A percentile compares a stretch with the other conserved stretches of the same genome.
Evolutionary conservation across 2,329 filamentous ascomycete genomes (phyloP).

Genomic region (Alternaria ethzedia): DNA sequence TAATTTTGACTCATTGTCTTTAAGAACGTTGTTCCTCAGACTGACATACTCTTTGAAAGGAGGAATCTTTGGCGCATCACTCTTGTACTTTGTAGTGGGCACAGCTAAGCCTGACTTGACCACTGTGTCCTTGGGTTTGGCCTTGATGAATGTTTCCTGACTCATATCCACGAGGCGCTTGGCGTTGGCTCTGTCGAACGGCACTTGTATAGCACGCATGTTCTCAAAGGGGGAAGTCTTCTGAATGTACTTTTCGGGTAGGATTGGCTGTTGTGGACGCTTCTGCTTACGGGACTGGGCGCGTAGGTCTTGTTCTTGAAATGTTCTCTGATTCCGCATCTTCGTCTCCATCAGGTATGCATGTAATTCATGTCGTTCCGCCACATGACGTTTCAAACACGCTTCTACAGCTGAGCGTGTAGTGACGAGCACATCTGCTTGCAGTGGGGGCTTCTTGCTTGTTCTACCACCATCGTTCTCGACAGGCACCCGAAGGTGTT

Average conservation of each 20-base stretch:
- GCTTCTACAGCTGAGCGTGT: slow-evolving; percentile 14
- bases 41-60: slow-evolving; percentile 52
- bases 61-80: slow-evolving; percentile 36
- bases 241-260: slow-evolving; percentile 23
- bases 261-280: background rate
- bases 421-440: slow-evolving; percentile 12
- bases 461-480: background rate
- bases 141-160: slow-evolving; percentile 26
- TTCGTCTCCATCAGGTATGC: slow-evolving; percentile 19
- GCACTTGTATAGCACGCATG: slow-evolving; percentile 26
- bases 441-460: background rate
- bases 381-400: slow-evolving; percentile 20
- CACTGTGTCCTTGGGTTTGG: slow-evolving; percentile 12
- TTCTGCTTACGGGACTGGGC: slow-evolving; percentile 4
- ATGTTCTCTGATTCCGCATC: slow-evolving; percentile 30
- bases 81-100: slow-evolving; percentile 23
- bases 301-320: slow-evolving; percentile 25
- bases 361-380: slow-evolving; percentile 20
- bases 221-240: slow-evolving; percentile 28
- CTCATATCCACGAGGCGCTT: slow-evolving; percentile 8
- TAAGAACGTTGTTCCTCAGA: slow-evolving; percentile 51
- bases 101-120: slow-evolving; percentile 12
- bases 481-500: background rate
- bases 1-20: slow-evolving; percentile 50
- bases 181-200: slow-evolving; percentile 1